Percentiles rank a stretch among this genome's conserved stretches.
Conservation (phyloP, 495 filamentous ascomycete genomes). For the Penicillium ochrochloron region DNA sequence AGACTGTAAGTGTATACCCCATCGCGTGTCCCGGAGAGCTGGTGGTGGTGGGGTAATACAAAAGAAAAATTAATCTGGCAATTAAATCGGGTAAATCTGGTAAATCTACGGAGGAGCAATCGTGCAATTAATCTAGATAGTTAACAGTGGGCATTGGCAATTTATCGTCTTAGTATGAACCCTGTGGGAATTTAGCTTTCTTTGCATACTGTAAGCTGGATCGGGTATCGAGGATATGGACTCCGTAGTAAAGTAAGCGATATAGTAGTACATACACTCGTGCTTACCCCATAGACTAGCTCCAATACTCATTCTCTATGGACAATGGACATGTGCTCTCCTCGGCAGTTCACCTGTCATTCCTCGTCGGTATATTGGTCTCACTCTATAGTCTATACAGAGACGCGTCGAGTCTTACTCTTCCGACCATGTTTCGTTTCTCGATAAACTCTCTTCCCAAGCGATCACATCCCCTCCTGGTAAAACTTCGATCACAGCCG, state of each 20-base stretch:
- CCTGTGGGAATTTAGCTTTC: not conserved
- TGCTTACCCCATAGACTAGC: not conserved
- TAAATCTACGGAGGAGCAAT: not conserved
- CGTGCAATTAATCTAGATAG: not conserved
- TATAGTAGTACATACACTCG: not conserved
- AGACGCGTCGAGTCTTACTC: not conserved
- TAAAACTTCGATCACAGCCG: not conserved
- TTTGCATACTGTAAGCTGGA: conserved; percentile 4
- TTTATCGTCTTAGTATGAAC: not conserved
- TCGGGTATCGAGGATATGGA: not conserved
- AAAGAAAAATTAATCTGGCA: not conserved
- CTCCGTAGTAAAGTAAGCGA: not conserved
- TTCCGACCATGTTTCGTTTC: not conserved
- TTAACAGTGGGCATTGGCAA: not conserved
- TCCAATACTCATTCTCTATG: not conserved
- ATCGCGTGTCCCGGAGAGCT: not conserved
- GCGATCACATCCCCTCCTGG: not conserved
- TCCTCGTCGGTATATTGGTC: not conserved
- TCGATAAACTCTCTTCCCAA: not conserved
- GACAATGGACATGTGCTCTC: conserved; percentile 4
- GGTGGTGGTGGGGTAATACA: conserved; percentile 5
- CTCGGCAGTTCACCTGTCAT: conserved; percentile 10
- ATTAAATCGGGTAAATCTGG: not conserved
- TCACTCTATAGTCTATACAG: not conserved
- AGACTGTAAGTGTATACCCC: too few relatives aligned